phyloP scores from a whole-genome alignment of 345 rosid species.

The Citrus medica region DNA sequence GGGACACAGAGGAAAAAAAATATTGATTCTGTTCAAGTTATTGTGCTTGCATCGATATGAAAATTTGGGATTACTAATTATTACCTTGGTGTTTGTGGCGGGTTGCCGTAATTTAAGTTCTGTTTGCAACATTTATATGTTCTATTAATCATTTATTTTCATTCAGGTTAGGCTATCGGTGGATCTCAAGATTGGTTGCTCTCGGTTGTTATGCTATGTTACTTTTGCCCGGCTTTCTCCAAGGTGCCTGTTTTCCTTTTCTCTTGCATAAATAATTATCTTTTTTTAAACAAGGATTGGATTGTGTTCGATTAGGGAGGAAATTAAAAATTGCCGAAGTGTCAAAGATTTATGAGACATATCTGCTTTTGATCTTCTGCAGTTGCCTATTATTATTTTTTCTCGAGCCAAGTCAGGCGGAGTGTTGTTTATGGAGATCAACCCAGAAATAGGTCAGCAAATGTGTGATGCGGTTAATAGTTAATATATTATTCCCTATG shows the following conservation, averaged over 20 bases:
- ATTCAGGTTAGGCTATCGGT: conserved; percentile 94
- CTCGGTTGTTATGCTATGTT: conserved; percentile 81
- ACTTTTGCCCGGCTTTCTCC: conserved; percentile 91
- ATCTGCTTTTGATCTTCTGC: conserved; percentile 28
- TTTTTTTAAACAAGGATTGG: background rate
- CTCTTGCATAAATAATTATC: background rate
- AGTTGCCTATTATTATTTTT: conserved; percentile 88
- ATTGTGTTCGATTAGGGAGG: background rate
- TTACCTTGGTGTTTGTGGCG: background rate
- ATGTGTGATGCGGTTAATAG: background rate
- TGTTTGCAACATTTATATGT: background rate
- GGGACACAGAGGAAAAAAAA: background rate
- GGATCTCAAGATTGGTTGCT: conserved; percentile 71
- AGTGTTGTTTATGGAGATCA: conserved; percentile 90
- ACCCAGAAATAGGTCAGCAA: conserved; percentile 84
- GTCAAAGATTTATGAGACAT: background rate
- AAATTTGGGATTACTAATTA: background rate
- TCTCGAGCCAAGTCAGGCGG: conserved; percentile 68
- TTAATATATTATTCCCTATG: background rate
- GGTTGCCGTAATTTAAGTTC: background rate
- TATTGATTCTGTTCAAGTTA: background rate
- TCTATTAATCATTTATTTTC: conserved; percentile 22
- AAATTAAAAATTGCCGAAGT: background rate
- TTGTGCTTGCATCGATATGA: background rate
- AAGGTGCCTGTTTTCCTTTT: conserved; percentile 43